These are phyloP conservation scores for Citrullus amarus DNA, from an alignment of 306 rosid genomes.

Conservation along the genomic window DNA sequence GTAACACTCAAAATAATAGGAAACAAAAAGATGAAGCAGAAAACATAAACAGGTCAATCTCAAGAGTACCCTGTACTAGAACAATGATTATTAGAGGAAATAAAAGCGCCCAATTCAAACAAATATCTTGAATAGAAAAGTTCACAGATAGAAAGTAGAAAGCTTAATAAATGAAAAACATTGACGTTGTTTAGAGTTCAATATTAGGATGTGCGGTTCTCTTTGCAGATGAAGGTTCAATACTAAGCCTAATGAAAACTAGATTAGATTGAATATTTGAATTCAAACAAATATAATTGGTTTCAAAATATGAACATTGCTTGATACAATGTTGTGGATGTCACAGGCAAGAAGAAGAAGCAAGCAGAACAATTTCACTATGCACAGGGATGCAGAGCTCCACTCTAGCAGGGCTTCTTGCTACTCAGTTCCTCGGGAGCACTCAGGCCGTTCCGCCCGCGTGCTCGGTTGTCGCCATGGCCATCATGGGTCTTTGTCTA, in stretches of 20 bases:
- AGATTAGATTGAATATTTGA: neutral
- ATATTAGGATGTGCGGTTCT: neutral
- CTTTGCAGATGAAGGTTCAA: neutral
- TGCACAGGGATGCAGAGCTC: conserved; percentile 99
- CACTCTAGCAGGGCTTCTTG: conserved; percentile 94
- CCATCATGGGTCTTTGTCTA: conserved; percentile 88
- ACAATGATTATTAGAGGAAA: too few species aligned
- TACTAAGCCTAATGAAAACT: neutral
- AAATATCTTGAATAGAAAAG: too few species aligned
- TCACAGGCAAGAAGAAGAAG: conserved; percentile 73
- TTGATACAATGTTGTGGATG: neutral
- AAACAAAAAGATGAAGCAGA: too few species aligned
- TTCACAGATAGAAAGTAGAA: neutral
- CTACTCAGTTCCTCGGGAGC: conserved; percentile 84
- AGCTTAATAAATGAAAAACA: neutral
- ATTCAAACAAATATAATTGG: neutral
- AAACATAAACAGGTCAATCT: too few species aligned
- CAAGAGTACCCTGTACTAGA: too few species aligned
- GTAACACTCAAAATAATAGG: too few species aligned
- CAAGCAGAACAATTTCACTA: conserved; percentile 62
- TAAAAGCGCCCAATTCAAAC: too few species aligned
- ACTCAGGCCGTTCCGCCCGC: conserved; percentile 96
- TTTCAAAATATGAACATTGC: neutral
- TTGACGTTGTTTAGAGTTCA: neutral
- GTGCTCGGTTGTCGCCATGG: conserved; percentile 89